These are phyloP conservation scores for Drosera capensis DNA, from an alignment of 148 eudicot species.

Conservation along the genomic window DNA sequence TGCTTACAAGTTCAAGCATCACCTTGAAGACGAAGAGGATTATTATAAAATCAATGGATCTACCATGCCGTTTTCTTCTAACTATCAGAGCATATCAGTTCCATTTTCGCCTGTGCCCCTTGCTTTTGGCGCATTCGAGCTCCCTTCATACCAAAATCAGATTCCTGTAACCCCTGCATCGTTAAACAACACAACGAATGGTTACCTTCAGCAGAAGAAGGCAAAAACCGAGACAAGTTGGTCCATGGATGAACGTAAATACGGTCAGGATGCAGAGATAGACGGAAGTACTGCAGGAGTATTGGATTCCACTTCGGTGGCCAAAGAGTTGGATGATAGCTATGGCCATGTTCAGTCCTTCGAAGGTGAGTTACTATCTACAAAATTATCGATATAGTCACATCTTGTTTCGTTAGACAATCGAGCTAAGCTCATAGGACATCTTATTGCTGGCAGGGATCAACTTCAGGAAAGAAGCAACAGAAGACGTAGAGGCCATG, in stretches of 20 bases:
- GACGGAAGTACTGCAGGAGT: neutral
- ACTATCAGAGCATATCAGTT: neutral
- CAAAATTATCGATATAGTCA: neutral
- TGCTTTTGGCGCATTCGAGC: neutral
- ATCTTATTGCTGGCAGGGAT: neutral
- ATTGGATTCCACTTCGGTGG: neutral
- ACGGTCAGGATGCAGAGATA: neutral
- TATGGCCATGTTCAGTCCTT: neutral
- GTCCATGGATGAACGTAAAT: neutral
- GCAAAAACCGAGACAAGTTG: neutral
- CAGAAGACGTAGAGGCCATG: constrained; percentile 3
- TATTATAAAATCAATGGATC: neutral
- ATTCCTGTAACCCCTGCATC: neutral
- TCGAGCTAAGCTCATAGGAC: neutral
- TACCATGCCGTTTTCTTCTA: neutral
- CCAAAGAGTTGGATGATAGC: neutral
- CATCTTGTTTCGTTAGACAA: neutral
- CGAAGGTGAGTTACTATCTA: neutral
- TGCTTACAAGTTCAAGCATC: constrained; percentile 8
- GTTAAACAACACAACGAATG: neutral
- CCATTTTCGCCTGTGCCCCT: neutral
- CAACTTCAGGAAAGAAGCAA: neutral
- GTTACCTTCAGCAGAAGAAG: neutral
- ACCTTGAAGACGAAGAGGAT: constrained; percentile 1
- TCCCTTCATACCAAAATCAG: constrained; percentile 1